These are phyloP conservation scores for Rhodotorula kratochvilovae DNA, from an alignment of 768 basidiomycete genomes.

Conservation along the genomic window DNA sequence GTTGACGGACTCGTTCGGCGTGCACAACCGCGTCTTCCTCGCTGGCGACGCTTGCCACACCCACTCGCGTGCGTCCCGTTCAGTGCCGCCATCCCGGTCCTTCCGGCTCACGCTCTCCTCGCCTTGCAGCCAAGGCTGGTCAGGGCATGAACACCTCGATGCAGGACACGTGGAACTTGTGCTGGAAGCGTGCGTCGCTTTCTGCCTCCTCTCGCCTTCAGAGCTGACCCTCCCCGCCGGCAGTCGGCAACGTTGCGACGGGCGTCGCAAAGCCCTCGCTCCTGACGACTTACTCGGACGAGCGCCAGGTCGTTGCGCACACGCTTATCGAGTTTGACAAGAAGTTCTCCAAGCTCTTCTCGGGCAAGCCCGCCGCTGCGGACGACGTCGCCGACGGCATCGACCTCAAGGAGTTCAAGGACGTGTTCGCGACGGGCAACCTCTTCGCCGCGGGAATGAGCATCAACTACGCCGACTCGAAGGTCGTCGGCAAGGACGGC, in stretches of 20 bases:
- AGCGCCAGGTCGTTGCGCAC: constrained; percentile 58
- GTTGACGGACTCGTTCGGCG: constrained; percentile 62
- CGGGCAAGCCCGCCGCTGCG: constrained; percentile 59
- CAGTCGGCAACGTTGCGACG: constrained; percentile 39
- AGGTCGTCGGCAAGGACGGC: constrained; percentile 32
- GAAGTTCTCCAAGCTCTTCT: constrained; percentile 62
- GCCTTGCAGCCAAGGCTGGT: constrained; percentile 48
- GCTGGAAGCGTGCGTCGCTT: constrained; percentile 27
- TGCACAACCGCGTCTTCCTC: constrained; percentile 66
- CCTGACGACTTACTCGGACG: constrained; percentile 50
- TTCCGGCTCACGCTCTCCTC: background rate
- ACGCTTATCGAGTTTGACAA: constrained; percentile 67
- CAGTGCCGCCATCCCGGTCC: background rate
- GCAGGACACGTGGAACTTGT: constrained; percentile 43
- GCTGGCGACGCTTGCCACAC: constrained; percentile 55
- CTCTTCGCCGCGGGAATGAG: constrained; percentile 41
- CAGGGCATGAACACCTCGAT: constrained; percentile 51
- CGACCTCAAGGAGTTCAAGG: constrained; percentile 41
- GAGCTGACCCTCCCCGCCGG: background rate
- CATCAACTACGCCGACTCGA: constrained; percentile 43
- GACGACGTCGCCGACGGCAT: constrained; percentile 40
- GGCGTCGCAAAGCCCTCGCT: constrained; percentile 40
- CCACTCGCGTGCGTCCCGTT: constrained; percentile 28
- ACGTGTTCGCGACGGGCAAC: constrained; percentile 31
- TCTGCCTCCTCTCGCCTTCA: background rate